phyloP scores from a whole-genome alignment of 2,329 filamentous ascomycete genomes.

The Penicillium sp. region DNA sequence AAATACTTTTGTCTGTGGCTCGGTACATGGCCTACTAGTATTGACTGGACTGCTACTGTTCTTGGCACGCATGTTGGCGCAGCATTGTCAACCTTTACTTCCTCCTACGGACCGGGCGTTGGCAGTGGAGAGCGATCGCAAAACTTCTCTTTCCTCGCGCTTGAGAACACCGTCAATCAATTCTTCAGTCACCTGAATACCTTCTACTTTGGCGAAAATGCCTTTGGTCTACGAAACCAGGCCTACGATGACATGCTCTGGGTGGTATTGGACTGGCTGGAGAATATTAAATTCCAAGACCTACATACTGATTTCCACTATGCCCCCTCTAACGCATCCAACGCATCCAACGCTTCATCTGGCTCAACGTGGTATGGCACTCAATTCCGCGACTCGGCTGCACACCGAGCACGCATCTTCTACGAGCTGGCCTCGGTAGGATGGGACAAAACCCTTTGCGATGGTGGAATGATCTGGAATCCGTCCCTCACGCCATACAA shows the following conservation, averaged over 20 bases:
- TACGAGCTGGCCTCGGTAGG: conserved; percentile 77
- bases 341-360: conserved; percentile 19
- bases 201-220: conserved; percentile 86
- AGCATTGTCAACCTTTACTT: conserved; percentile 66
- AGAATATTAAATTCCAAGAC: conserved; percentile 73
- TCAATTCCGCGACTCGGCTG: conserved; percentile 73
- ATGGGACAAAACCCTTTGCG: conserved; percentile 80
- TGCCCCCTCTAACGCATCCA: conserved; percentile 21
- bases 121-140: conserved; percentile 18
- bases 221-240: conserved; percentile 70
- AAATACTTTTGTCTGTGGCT: conserved; percentile 74
- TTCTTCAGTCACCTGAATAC: conserved; percentile 76
- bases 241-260: conserved; percentile 95
- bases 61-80: conserved; percentile 76
- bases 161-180: conserved; percentile 77
- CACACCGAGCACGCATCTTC: conserved; percentile 80
- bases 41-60: conserved; percentile 93
- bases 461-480: conserved; percentile 90
- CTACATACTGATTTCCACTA: conserved; percentile 68
- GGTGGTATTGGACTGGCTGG: conserved; percentile 90
- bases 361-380: conserved; percentile 67
- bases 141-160: conserved; percentile 44
- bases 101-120: conserved; percentile 52
- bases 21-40: conserved; percentile 80
- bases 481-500: conserved; percentile 81